Percentiles rank a stretch among this genome's conserved stretches.
Conservation (phyloP, 345 rosid genomes). For the Pugionium dolabratum region DNA sequence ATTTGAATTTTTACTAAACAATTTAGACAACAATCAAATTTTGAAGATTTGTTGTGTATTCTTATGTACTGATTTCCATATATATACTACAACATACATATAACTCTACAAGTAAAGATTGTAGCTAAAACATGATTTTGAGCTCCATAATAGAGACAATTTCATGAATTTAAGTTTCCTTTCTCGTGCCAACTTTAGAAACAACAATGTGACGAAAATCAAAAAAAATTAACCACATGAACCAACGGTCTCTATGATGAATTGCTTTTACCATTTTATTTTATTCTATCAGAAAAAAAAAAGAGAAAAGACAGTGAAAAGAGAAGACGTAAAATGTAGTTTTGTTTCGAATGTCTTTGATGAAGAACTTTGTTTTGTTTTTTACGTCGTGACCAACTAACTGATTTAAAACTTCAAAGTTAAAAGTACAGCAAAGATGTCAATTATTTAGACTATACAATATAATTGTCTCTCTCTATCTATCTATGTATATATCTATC, state of each 20-base stretch:
- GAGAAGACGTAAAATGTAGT: conserved; percentile 32
- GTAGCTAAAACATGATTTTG: not conserved
- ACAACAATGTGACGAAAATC: conserved; percentile 20
- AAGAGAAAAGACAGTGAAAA: conserved; percentile 37
- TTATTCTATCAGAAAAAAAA: not conserved
- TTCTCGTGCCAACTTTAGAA: conserved; percentile 26
- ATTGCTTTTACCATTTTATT: conserved; percentile 12
- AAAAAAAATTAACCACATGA: conserved; percentile 11
- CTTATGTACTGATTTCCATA: not conserved
- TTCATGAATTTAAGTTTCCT: not conserved
- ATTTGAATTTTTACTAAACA: not conserved
- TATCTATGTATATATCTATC: conserved; percentile 4
- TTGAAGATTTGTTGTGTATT: conserved; percentile 13
- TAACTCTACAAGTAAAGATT: not conserved
- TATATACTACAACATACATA: not conserved
- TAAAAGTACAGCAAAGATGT: conserved; percentile 29
- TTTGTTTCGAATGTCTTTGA: conserved; percentile 28
- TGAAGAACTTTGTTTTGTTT: conserved; percentile 37
- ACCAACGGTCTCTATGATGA: conserved; percentile 33
- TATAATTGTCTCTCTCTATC: conserved; percentile 22
- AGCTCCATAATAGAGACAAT: not conserved
- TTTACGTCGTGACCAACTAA: conserved; percentile 33
- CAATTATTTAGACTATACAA: conserved; percentile 24
- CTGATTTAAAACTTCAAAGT: conserved; percentile 32
- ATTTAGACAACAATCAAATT: not conserved